Conservation (phyloP, 148 eudicot species). For the Euryodendron excelsum region DNA sequence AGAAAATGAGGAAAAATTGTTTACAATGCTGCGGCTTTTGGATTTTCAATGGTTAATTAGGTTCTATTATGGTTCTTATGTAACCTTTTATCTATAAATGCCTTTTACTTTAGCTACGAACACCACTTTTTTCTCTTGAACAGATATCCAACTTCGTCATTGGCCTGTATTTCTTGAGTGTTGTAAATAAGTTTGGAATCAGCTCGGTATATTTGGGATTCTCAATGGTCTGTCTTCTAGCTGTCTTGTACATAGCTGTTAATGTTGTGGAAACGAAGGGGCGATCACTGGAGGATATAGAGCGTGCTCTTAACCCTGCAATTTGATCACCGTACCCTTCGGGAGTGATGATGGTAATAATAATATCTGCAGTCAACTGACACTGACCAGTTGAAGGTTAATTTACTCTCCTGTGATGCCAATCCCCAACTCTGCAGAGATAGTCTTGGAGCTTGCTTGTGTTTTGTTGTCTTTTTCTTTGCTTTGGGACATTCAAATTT, state of each 20-base stretch:
- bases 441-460: background rate
- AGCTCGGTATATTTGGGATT: slow-evolving; percentile 89
- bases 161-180: slow-evolving; percentile 89
- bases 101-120: background rate
- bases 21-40: no score
- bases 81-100: background rate
- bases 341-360: slow-evolving; percentile 2
- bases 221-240: slow-evolving; percentile 66
- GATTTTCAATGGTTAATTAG: background rate
- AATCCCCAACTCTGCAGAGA: background rate
- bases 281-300: slow-evolving; percentile 87
- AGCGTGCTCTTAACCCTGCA: slow-evolving; percentile 69
- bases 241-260: slow-evolving; percentile 67
- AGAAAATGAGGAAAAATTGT: no score
- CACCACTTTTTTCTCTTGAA: background rate
- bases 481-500: background rate
- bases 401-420: background rate
- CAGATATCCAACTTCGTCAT: slow-evolving; percentile 89
- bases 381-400: no score
- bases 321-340: slow-evolving; percentile 26
- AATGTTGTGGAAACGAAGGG: slow-evolving; percentile 99
- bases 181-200: slow-evolving; percentile 87
- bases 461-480: background rate
- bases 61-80: background rate
- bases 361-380: slow-evolving; percentile 7